Conservation (phyloP, 805 yeast genomes). For the Ogataea henricii region DNA sequence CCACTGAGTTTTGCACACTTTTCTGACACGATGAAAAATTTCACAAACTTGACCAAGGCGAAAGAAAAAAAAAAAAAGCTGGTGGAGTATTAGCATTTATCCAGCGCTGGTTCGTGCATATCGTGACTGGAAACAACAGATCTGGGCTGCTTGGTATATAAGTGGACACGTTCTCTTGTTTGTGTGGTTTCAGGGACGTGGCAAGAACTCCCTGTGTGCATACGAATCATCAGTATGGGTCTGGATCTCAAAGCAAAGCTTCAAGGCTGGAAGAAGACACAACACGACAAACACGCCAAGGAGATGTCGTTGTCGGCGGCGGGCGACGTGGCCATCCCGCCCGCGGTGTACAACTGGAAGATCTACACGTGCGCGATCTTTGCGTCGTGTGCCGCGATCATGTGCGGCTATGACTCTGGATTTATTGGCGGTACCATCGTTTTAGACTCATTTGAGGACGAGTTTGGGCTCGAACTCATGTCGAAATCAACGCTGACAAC, state of each 20-base stretch:
- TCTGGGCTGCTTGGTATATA: constrained; percentile 1
- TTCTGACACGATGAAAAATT: background rate
- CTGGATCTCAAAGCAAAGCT: background rate
- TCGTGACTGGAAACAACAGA: background rate
- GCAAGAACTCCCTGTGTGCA: background rate
- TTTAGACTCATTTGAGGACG: constrained; percentile 10
- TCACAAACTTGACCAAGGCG: background rate
- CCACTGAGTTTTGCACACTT: background rate
- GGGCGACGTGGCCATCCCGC: constrained; percentile 3
- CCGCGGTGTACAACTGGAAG: constrained; percentile 9
- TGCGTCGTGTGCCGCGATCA: constrained; percentile 14
- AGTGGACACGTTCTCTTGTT: background rate
- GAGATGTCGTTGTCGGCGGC: background rate
- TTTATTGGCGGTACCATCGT: constrained; percentile 15
- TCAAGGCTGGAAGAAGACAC: background rate
- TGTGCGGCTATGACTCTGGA: constrained; percentile 16
- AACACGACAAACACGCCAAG: background rate
- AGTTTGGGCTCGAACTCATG: constrained; percentile 8
- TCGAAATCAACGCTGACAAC: constrained; percentile 5
- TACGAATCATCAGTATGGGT: background rate
- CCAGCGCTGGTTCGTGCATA: constrained; percentile 1
- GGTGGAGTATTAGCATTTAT: constrained; percentile 1
- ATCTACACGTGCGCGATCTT: constrained; percentile 12
- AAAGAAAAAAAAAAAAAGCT: background rate
- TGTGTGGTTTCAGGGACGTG: background rate